Conservation (phyloP, 768 basidiomycete species). For the Candolleomyces efflorescens region DNA sequence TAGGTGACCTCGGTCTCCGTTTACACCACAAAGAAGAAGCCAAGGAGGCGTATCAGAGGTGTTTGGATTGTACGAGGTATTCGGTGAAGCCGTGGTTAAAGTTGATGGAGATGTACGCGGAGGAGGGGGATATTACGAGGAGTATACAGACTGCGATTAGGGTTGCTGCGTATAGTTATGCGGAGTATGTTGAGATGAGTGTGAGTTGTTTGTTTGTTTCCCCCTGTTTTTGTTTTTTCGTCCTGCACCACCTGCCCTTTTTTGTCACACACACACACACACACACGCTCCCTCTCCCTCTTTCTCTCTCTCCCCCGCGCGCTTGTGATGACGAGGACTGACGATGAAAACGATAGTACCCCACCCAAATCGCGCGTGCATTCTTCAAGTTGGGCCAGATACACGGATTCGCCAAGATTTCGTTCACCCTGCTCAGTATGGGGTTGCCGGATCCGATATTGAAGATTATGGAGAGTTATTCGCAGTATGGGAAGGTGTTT, state of each 20-base stretch:
- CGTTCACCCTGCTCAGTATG: slow-evolving; percentile 91
- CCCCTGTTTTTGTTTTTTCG: slow-evolving; percentile 17
- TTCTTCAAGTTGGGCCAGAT: slow-evolving; percentile 93
- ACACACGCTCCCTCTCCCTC: too few species aligned
- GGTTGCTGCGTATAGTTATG: slow-evolving; percentile 88
- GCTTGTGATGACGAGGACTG: too few species aligned
- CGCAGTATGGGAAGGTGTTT: slow-evolving; percentile 85
- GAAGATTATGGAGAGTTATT: slow-evolving; percentile 90
- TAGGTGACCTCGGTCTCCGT: slow-evolving; percentile 91
- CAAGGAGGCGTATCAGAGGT: slow-evolving; percentile 95
- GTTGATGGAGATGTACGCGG: slow-evolving; percentile 94
- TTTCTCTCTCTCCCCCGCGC: too few species aligned
- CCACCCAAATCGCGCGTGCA: slow-evolving; percentile 83
- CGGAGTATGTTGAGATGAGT: slow-evolving; percentile 86
- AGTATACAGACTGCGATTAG: slow-evolving; percentile 90
- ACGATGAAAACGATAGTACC: too few species aligned
- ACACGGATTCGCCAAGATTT: slow-evolving; percentile 92
- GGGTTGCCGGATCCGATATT: slow-evolving; percentile 85
- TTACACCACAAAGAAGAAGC: slow-evolving; percentile 97
- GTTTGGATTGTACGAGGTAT: slow-evolving; percentile 83
- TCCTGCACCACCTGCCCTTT: too few species aligned
- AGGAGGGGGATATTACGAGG: slow-evolving; percentile 90
- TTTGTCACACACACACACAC: too few species aligned
- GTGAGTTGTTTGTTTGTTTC: slow-evolving; percentile 29
- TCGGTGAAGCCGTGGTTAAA: slow-evolving; percentile 91